phyloP scores from a whole-genome alignment of 257 asterid genomes.

The Jacaranda copaia region DNA sequence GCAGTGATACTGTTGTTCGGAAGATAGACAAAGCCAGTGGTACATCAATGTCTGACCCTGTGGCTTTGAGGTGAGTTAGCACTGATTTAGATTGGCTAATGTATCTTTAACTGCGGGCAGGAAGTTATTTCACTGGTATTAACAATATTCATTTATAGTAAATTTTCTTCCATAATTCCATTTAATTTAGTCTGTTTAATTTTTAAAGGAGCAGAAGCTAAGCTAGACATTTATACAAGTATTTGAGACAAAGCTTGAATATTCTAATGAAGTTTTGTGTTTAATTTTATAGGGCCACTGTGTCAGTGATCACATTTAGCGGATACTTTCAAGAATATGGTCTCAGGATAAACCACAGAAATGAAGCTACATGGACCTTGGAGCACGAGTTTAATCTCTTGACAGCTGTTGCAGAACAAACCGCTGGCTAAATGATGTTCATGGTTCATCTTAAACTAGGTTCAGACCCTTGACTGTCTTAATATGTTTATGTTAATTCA shows the following conservation, averaged over 20 bases:
- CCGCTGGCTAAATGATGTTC: conserved; percentile 9
- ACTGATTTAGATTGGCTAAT: not conserved
- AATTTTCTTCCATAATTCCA: not conserved
- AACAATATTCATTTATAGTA: conserved; percentile 1
- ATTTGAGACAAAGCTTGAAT: not conserved
- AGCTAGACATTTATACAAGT: not conserved
- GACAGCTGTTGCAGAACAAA: conserved; percentile 56
- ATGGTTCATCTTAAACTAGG: not conserved
- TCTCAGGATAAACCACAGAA: conserved; percentile 66
- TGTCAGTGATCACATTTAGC: conserved; percentile 61
- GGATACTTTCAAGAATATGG: conserved; percentile 82
- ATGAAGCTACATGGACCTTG: conserved; percentile 77
- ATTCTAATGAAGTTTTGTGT: conserved; percentile 29
- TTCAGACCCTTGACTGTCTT: not conserved
- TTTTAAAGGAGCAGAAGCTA: not conserved
- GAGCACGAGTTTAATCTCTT: conserved; percentile 78
- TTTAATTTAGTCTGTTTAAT: not conserved
- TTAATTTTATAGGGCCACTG: conserved; percentile 67
- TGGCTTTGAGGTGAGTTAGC: conserved; percentile 61
- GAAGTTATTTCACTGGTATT: not conserved
- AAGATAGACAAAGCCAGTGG: conserved; percentile 62
- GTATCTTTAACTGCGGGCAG: not conserved
- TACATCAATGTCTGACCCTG: conserved; percentile 57
- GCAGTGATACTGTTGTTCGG: conserved; percentile 80
- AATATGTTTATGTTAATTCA: not conserved